phyloP scores from a whole-genome alignment of 2,329 filamentous ascomycete species.

The Decorospora gaudefroyi region DNA sequence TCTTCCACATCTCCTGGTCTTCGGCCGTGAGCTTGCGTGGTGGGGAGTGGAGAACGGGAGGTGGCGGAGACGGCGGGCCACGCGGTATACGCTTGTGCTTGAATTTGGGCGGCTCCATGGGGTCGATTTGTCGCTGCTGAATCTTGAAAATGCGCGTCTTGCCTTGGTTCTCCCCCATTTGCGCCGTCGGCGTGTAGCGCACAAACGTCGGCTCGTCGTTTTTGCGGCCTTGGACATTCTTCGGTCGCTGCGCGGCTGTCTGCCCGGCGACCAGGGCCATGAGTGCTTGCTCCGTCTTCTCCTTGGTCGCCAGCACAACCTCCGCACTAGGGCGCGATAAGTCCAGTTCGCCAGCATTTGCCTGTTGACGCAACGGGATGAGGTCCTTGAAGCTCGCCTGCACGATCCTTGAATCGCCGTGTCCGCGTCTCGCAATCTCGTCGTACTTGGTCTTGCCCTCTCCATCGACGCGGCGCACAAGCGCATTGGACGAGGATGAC shows the following conservation, averaged over 20 bases:
- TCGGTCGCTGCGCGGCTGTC: constrained; percentile 90
- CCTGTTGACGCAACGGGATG: constrained; percentile 89
- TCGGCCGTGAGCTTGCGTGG: constrained; percentile 93
- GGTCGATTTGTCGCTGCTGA: constrained; percentile 88
- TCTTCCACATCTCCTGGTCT: constrained; percentile 96
- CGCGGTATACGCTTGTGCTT: constrained; percentile 98
- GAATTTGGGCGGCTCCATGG: constrained; percentile 96
- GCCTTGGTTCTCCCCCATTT: constrained; percentile 85
- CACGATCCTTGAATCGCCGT: constrained; percentile 80
- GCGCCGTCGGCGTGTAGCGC: constrained; percentile 91
- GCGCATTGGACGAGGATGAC: constrained; percentile 71
- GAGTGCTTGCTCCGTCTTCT: constrained; percentile 85
- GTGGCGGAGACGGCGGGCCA: constrained; percentile 87
- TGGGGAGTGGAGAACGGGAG: constrained; percentile 92
- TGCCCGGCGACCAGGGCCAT: constrained; percentile 81
- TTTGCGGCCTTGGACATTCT: constrained; percentile 83
- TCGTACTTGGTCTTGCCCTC: constrained; percentile 97
- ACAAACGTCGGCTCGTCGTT: constrained; percentile 90
- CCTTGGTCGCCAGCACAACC: constrained; percentile 79
- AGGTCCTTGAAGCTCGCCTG: constrained; percentile 97
- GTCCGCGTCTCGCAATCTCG: constrained; percentile 87
- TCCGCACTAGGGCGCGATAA: constrained; percentile 83
- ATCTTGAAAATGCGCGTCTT: constrained; percentile 99
- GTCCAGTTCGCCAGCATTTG: constrained; percentile 89
- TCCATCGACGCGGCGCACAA: constrained; percentile 87